Conservation (phyloP, 495 filamentous ascomycete genomes). For the Aspergillus coremiiformis region DNA sequence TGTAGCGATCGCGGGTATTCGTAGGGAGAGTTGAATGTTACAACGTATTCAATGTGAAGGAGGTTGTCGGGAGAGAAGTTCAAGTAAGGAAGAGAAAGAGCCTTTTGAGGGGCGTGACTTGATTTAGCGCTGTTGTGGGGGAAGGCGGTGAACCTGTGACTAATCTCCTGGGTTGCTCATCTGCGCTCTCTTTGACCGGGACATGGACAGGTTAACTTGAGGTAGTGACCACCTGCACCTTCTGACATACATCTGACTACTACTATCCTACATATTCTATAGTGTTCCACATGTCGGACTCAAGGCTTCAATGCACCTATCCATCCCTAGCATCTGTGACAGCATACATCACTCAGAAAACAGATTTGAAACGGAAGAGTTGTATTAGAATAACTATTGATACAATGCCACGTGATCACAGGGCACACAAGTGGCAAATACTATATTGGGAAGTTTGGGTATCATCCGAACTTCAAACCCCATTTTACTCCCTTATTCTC, state of each 20-base stretch:
- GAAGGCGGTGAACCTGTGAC: constrained; percentile 32
- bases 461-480: not conserved
- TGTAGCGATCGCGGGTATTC: constrained; percentile 18
- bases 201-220: too few species aligned
- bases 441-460: not conserved
- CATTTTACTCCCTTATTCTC: not conserved
- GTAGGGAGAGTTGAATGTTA: constrained; percentile 3
- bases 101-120: constrained; percentile 34
- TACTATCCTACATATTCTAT: too few species aligned
- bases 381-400: not conserved
- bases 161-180: constrained; percentile 4
- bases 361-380: too few species aligned
- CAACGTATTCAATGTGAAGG: constrained; percentile 10
- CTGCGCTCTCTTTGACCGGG: not conserved
- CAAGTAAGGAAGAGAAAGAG: constrained; percentile 32
- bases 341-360: too few species aligned
- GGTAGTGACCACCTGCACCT: too few species aligned
- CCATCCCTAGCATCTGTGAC: too few species aligned
- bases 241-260: too few species aligned
- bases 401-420: not conserved
- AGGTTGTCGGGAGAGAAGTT: constrained; percentile 20
- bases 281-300: too few species aligned
- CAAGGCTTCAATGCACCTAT: too few species aligned
- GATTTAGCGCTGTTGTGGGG: constrained; percentile 22
- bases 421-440: not conserved